These are phyloP conservation scores for Phytophthora uliginosa DNA, from an alignment of 352 stramenopile genomes.

Conservation along the genomic window DNA sequence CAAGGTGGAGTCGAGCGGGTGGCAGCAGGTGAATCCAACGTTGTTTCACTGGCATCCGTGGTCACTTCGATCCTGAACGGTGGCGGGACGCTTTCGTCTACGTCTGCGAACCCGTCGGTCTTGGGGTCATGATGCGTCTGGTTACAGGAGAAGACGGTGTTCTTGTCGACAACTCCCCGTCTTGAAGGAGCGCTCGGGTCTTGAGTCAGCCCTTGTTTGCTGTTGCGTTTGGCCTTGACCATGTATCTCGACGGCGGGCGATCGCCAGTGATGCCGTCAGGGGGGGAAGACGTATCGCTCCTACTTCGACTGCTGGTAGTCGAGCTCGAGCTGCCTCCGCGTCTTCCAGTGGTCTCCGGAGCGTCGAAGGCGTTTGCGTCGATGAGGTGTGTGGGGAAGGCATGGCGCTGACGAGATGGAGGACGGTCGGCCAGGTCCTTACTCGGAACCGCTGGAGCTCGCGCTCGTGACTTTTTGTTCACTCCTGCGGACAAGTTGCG, in stretches of 20 bases:
- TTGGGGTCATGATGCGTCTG: conserved; percentile 79
- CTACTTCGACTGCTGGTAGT: conserved; percentile 12
- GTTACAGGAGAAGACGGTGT: conserved; percentile 49
- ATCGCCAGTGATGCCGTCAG: conserved; percentile 28
- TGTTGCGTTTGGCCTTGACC: conserved; percentile 61
- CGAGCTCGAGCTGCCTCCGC: conserved; percentile 17
- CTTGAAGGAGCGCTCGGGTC: conserved; percentile 41
- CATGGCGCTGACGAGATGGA: conserved; percentile 77
- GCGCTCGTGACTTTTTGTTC: conserved; percentile 31
- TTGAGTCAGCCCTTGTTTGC: conserved; percentile 7
- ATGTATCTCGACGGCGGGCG: conserved; percentile 85
- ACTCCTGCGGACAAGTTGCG: conserved; percentile 34
- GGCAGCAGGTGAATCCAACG: conserved; percentile 15
- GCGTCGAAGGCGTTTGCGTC: conserved; percentile 55
- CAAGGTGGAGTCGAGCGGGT: not conserved
- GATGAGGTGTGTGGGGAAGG: conserved; percentile 83
- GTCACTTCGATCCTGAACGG: conserved; percentile 88
- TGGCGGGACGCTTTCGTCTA: conserved; percentile 82
- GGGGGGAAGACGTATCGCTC: conserved; percentile 7
- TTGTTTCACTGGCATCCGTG: conserved; percentile 44
- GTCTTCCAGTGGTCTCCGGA: conserved; percentile 19
- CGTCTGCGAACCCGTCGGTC: conserved; percentile 81
- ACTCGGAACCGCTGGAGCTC: conserved; percentile 2
- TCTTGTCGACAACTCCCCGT: conserved; percentile 49
- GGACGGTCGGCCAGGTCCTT: conserved; percentile 51